Evolutionary conservation across 306 rosid species (phyloP).

Genomic region (Cucumis hystrix): DNA sequence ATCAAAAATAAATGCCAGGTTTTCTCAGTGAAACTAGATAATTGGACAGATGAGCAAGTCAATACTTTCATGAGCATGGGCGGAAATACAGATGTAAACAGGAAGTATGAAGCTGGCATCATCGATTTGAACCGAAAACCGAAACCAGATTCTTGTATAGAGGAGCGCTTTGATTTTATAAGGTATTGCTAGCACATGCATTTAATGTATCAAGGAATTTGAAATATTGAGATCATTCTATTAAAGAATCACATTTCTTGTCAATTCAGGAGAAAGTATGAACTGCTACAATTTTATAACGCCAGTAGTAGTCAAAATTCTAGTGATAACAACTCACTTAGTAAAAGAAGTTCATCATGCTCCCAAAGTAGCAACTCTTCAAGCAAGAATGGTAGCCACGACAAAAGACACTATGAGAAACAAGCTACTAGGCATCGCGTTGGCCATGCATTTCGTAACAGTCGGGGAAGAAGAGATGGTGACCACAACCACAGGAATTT

Average conservation of each 20-base stretch:
- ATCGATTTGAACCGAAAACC: slow-evolving; percentile 39
- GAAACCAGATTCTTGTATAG: slow-evolving; percentile 57
- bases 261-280: slow-evolving; percentile 72
- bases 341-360: slow-evolving; percentile 22
- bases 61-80: slow-evolving; percentile 48
- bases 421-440: slow-evolving; percentile 34
- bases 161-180: slow-evolving; percentile 64
- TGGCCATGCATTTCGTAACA: slow-evolving; percentile 56
- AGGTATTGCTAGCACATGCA: slow-evolving; percentile 23
- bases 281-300: slow-evolving; percentile 33
- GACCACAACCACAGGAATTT: slow-evolving; percentile 43
- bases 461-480: slow-evolving; percentile 56
- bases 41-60: slow-evolving; percentile 77
- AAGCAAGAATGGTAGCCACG: slow-evolving; percentile 13
- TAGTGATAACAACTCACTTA: slow-evolving; percentile 4
- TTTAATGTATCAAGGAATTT: neutral
- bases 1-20: slow-evolving; percentile 30
- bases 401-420: slow-evolving; percentile 47
- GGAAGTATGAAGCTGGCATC: slow-evolving; percentile 63
- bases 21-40: slow-evolving; percentile 77
- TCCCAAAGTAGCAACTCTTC: slow-evolving; percentile 18
- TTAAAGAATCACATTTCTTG: slow-evolving; percentile 3
- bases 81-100: slow-evolving; percentile 53
- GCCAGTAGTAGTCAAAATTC: slow-evolving; percentile 12
- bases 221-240: neutral